phyloP scores from a whole-genome alignment of 129 eudicot genomes.

The Artemisia tridentata region DNA sequence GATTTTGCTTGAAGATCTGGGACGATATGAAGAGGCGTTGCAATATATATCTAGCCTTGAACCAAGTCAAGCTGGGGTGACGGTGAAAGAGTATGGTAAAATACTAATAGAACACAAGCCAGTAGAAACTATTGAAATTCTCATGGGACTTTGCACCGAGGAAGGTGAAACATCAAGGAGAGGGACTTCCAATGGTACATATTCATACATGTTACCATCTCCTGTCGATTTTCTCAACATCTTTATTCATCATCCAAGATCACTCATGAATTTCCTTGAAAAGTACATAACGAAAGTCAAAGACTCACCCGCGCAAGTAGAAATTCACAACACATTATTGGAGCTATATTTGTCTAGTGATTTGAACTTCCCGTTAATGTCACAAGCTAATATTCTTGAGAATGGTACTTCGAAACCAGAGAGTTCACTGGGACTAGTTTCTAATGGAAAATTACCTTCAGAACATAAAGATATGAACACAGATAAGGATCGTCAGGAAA shows the following conservation, averaged over 20 bases:
- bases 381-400: constrained; percentile 43
- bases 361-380: constrained; percentile 65
- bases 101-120: constrained; percentile 93
- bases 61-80: constrained; percentile 94
- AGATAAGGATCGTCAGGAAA: constrained; percentile 57
- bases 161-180: constrained; percentile 30
- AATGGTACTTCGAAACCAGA: constrained; percentile 34
- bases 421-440: background rate
- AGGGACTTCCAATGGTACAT: constrained; percentile 22
- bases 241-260: constrained; percentile 79
- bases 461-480: constrained; percentile 34
- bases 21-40: constrained; percentile 86
- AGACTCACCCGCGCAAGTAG: constrained; percentile 98
- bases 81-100: constrained; percentile 91
- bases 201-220: constrained; percentile 79
- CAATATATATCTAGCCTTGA: constrained; percentile 83
- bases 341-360: constrained; percentile 82
- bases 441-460: constrained; percentile 48
- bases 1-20: constrained; percentile 94
- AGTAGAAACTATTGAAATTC: constrained; percentile 70
- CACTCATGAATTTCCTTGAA: constrained; percentile 93
- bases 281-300: constrained; percentile 74
- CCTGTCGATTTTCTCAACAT: constrained; percentile 96
- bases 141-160: constrained; percentile 88
- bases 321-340: constrained; percentile 88